phyloP scores from a whole-genome alignment of 1,139 yeast genomes.

The Meyerozyma athensensis region DNA sequence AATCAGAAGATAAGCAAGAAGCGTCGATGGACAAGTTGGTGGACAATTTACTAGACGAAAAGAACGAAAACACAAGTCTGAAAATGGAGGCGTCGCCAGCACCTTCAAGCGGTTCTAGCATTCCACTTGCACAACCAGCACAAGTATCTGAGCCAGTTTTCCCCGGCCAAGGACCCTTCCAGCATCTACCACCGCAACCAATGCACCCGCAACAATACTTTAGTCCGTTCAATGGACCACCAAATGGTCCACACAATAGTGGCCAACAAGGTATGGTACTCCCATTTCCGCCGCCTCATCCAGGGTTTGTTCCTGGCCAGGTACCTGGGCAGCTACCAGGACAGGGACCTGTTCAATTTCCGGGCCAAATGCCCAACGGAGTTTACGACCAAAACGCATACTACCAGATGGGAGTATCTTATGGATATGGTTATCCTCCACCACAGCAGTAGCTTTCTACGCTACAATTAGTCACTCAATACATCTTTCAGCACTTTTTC shows the following conservation, averaged over 20 bases:
- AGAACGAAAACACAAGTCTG: background rate
- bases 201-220: background rate
- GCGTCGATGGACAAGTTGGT: slow-evolving; percentile 4
- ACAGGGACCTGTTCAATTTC: background rate
- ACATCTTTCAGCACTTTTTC: too few species aligned
- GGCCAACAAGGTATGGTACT: too few species aligned
- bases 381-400: background rate
- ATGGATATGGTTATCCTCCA: background rate
- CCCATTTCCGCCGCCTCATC: background rate
- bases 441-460: background rate
- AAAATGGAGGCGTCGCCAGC: too few species aligned
- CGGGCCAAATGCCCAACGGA: background rate
- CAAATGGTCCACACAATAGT: too few species aligned
- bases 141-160: too few species aligned
- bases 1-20: slow-evolving; percentile 5
- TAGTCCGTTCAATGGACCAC: background rate
- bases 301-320: background rate
- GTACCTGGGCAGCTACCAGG: background rate
- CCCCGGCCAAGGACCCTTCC: slow-evolving; percentile 5
- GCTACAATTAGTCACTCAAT: too few species aligned
- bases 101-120: too few species aligned
- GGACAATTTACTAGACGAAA: background rate
- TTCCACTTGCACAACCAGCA: too few species aligned
- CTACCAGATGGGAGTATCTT: background rate
- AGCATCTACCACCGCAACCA: slow-evolving; percentile 4